phyloP scores from a whole-genome alignment of 2,329 filamentous ascomycete genomes.

The Hypomyces perniciosus region DNA sequence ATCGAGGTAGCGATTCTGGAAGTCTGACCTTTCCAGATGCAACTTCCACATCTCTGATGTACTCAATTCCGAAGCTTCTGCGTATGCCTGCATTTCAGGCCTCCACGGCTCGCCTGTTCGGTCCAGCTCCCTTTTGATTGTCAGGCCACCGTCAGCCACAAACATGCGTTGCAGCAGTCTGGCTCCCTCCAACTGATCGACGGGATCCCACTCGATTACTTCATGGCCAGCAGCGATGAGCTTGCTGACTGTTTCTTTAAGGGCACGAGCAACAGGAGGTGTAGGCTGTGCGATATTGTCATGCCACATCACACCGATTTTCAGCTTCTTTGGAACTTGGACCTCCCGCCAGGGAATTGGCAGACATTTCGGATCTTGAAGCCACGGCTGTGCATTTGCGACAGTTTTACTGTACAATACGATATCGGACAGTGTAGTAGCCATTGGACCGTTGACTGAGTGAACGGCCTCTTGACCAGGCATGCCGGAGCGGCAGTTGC shows the following conservation, averaged over 20 bases:
- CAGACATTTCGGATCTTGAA: constrained; percentile 49
- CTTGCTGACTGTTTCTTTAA: constrained; percentile 39
- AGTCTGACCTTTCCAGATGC: constrained; percentile 38
- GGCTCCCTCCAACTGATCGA: constrained; percentile 34
- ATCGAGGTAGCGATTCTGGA: constrained; percentile 41
- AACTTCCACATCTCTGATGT: constrained; percentile 43
- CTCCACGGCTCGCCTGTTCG: constrained; percentile 38
- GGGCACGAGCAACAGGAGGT: constrained; percentile 55
- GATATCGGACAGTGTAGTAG: constrained; percentile 49
- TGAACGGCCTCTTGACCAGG: constrained; percentile 59
- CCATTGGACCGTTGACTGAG: constrained; percentile 59
- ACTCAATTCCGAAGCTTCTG: constrained; percentile 30
- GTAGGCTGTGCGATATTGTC: constrained; percentile 61
- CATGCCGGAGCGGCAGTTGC: constrained; percentile 48
- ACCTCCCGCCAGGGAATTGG: constrained; percentile 50
- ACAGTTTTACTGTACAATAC: constrained; percentile 48
- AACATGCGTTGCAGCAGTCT: constrained; percentile 40
- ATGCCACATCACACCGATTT: constrained; percentile 57
- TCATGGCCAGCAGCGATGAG: constrained; percentile 44
- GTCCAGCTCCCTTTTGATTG: constrained; percentile 33
- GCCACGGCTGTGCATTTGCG: constrained; percentile 49
- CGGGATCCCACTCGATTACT: constrained; percentile 45
- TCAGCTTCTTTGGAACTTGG: constrained; percentile 35
- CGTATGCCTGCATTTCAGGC: constrained; percentile 31
- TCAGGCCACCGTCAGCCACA: constrained; percentile 39